These are phyloP conservation scores for Dipteronia dyeriana DNA, from an alignment of 345 rosid species.

Conservation along the genomic window DNA sequence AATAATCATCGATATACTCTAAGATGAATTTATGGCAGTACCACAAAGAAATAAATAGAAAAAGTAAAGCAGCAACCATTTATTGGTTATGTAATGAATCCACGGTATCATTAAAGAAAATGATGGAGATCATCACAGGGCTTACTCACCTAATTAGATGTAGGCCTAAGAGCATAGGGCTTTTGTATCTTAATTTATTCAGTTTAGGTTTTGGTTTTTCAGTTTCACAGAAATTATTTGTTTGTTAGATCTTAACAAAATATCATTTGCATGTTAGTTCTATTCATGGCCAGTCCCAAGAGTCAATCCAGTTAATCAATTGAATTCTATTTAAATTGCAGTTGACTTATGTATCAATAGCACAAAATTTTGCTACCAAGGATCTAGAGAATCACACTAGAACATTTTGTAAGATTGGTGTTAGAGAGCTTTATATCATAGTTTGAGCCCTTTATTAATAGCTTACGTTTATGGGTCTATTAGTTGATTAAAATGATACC, in stretches of 20 bases:
- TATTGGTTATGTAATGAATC: background rate
- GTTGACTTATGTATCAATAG: background rate
- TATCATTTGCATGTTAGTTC: too few relatives aligned
- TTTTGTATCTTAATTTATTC: too few relatives aligned
- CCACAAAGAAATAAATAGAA: background rate
- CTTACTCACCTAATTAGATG: too few relatives aligned
- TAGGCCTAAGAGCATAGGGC: too few relatives aligned
- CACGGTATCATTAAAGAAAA: background rate
- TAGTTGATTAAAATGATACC: background rate
- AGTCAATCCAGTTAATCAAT: background rate
- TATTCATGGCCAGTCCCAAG: background rate
- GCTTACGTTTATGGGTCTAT: background rate
- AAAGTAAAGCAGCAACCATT: background rate
- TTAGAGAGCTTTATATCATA: background rate
- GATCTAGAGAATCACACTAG: background rate
- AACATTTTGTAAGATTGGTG: background rate
- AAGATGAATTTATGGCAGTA: background rate
- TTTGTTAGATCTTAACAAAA: too few relatives aligned
- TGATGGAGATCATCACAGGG: too few relatives aligned
- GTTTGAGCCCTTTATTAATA: background rate
- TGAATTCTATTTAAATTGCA: background rate
- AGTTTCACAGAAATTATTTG: too few relatives aligned
- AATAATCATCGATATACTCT: conserved; percentile 15
- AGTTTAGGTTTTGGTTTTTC: too few relatives aligned
- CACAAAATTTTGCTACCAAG: background rate